Evolutionary conservation across 306 rosid species (phyloP).

Genomic region (Fragaria ananassa): DNA sequence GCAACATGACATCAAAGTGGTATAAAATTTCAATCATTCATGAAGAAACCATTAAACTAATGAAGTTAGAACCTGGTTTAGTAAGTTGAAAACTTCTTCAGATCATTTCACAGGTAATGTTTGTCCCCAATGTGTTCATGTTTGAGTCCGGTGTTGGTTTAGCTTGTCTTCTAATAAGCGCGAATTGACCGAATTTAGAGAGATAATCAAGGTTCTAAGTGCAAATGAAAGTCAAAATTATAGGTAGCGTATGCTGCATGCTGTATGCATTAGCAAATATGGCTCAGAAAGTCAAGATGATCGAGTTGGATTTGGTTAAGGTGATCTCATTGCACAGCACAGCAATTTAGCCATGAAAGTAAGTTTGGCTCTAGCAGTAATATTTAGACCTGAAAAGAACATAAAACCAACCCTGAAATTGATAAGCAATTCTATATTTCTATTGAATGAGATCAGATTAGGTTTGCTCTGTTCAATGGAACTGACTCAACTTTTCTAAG

Average conservation of each 20-base stretch:
- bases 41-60: neutral
- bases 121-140: neutral
- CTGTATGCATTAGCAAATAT: neutral
- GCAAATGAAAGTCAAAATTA: conserved; percentile 12
- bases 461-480: neutral
- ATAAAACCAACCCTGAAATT: neutral
- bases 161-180: neutral
- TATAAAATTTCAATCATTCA: conserved; percentile 8
- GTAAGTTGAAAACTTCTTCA: neutral
- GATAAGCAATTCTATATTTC: neutral
- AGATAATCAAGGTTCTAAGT: neutral
- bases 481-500: neutral
- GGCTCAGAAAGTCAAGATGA: conserved; percentile 20
- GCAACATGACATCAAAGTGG: conserved; percentile 11
- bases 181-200: neutral
- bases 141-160: neutral
- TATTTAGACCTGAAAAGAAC: neutral
- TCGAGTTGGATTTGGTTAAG: conserved; percentile 17
- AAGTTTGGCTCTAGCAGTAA: neutral
- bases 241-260: conserved; percentile 24
- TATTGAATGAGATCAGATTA: neutral
- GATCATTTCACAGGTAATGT: neutral
- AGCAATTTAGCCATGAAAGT: conserved; percentile 1
- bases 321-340: conserved; percentile 25
- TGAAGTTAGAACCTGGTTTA: neutral